A percentile compares a stretch with the other conserved stretches of the same genome.
Evolutionary conservation across 306 rosid genomes (phyloP).

Genomic region (Acmispon strigosus): DNA sequence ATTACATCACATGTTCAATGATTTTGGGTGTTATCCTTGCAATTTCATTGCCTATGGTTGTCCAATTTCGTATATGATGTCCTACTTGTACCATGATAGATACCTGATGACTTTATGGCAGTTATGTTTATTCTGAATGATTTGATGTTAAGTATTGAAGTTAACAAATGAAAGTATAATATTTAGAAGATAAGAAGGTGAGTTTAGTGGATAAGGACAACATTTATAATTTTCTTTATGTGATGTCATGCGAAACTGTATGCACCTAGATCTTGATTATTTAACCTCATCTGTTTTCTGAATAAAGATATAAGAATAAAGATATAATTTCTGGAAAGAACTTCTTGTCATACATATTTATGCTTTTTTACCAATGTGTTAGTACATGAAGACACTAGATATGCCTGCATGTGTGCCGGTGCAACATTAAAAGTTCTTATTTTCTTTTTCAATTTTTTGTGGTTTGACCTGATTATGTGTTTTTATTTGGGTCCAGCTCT

Average conservation of each 20-base stretch:
- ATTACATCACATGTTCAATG: neutral
- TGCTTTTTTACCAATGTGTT: neutral
- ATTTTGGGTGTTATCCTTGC: neutral
- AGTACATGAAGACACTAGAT: too few relatives aligned
- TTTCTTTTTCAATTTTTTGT: neutral
- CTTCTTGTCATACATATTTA: neutral
- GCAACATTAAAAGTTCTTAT: neutral
- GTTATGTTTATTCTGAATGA: neutral
- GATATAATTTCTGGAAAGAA: neutral
- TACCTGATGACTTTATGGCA: neutral
- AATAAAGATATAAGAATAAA: neutral
- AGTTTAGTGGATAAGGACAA: neutral
- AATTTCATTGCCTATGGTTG: neutral
- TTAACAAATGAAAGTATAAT: neutral
- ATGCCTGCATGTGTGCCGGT: too few relatives aligned
- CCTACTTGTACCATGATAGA: neutral
- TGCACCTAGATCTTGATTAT: neutral
- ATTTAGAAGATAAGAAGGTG: neutral
- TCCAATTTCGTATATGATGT: neutral
- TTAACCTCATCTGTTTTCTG: neutral
- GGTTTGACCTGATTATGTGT: conserved; percentile 1
- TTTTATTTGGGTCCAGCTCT: conserved; percentile 53
- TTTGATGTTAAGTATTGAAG: neutral
- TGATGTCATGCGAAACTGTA: neutral
- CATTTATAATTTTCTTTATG: neutral